Conservation (phyloP, 148 eudicot species). For the Euryodendron excelsum region DNA sequence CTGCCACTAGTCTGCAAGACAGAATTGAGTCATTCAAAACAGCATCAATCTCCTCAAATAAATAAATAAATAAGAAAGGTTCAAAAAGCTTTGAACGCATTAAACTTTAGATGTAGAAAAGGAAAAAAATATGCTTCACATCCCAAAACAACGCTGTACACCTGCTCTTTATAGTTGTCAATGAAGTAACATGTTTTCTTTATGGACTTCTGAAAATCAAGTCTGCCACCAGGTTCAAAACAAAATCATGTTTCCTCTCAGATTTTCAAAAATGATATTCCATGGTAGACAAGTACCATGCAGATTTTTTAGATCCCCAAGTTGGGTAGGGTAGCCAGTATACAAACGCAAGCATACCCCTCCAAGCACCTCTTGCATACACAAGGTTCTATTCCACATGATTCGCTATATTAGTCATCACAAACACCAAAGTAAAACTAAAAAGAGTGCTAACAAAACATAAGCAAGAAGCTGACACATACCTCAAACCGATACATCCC, state of each 20-base stretch:
- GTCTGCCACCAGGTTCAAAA: not conserved
- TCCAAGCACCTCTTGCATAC: not conserved
- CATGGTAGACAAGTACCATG: not conserved
- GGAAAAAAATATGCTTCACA: too few species aligned
- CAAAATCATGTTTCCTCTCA: constrained; percentile 1
- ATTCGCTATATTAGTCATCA: not conserved
- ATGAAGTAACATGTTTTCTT: not conserved
- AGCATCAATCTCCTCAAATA: not conserved
- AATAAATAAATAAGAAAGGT: not conserved
- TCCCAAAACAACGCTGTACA: too few species aligned
- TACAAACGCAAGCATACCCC: not conserved
- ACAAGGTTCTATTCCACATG: not conserved
- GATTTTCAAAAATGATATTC: not conserved
- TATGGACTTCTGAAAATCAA: not conserved
- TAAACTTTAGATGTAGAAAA: too few species aligned
- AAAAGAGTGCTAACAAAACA: not conserved
- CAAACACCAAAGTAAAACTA: not conserved
- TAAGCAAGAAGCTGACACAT: constrained; percentile 15
- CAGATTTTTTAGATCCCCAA: not conserved
- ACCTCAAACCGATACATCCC: constrained; percentile 96
- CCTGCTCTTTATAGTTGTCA: too few species aligned
- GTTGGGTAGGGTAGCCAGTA: not conserved
- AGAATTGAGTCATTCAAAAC: not conserved
- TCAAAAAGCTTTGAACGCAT: not conserved
- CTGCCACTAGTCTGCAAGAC: constrained; percentile 42